Base-by-base conservation (phyloP, 352 stramenopile genomes). In the Phytophthora cactorum region DNA sequence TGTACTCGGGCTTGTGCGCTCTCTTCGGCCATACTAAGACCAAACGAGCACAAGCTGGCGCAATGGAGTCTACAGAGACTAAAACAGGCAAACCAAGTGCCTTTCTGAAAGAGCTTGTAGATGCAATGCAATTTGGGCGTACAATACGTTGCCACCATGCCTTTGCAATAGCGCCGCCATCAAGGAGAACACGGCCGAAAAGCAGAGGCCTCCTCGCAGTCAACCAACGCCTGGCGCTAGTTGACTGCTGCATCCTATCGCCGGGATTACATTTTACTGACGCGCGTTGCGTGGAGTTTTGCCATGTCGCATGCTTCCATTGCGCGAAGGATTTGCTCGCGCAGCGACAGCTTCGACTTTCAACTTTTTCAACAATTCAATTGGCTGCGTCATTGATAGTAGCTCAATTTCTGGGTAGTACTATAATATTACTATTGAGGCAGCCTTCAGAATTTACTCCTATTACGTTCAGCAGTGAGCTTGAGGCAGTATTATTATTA, bases 301-400 rank as follows among this genome's bases (percentile, higher is more conserved):
- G 58, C 34, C 47, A 52, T 65, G 58, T 65, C 58, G 50, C 58
- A 65, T 65, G 31, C 7, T 45, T 38, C n/a, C 22, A 12, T 63
- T 43, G 34, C 22, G 25, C 15, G 4, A 17, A 45, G 15, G 49
- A 66, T 66, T 66, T 53, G 47, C 50, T 29, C 2, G 47, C 52
- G 14, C 50, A 50, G 8, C 9, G 15, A 39, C 34, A 39, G 34
- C 34, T 39, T 39, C 11, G 34, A 39, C 7, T 39, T 43, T 43
- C 36, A 9, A n/a, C 17, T 50, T 50, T 50, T 50, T 34, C 29
- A 39, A n/a, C 25, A n/a, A n/a, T n/a, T n/a, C n/a, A 22, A 47
- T 47, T 27, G 41, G 41, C 39, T 45, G 5, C 39, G 7, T 22
- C 22, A 22, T 22, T 22, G 0, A 22, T 22, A 22, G 22, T 22